Conservation (phyloP, 352 stramenopile species). For the Phytophthora fragariae region DNA sequence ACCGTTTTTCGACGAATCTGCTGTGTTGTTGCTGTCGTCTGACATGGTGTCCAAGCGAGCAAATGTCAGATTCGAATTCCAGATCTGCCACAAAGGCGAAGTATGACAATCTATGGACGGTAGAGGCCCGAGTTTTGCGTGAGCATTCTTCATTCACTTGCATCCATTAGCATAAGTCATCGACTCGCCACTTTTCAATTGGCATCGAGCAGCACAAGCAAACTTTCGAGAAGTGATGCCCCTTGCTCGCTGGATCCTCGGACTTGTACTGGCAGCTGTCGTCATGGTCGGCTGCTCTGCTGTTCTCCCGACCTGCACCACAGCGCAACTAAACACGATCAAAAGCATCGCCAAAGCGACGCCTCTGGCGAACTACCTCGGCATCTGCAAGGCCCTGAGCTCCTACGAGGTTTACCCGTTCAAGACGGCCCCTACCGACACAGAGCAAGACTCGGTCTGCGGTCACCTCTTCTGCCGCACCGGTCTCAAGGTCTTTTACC, state of each 20-base stretch:
- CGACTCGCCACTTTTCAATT: neutral
- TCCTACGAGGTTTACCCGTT: slow-evolving; percentile 15
- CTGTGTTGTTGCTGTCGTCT: no score
- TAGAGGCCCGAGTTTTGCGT: neutral
- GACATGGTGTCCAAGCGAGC: neutral
- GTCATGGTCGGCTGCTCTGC: neutral
- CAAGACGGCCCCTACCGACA: neutral
- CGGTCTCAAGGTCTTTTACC: slow-evolving; percentile 1
- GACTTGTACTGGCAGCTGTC: neutral
- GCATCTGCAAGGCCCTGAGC: slow-evolving; percentile 11
- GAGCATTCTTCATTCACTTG: neutral
- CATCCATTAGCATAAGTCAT: no score
- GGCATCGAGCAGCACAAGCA: neutral
- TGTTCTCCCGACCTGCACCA: neutral
- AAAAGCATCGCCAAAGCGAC: neutral
- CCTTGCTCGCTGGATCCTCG: neutral
- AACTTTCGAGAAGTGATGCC: neutral
- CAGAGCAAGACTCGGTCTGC: slow-evolving; percentile 1
- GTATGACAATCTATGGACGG: neutral
- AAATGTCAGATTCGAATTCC: neutral
- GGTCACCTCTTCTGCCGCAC: slow-evolving; percentile 1
- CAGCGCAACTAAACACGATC: neutral
- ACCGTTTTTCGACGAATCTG: neutral
- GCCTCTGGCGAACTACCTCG: neutral
- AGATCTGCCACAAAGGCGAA: neutral